These are phyloP conservation scores for Austroboletus novae-zelandiae DNA, from an alignment of 1,284 basidiomycete species.

Conservation along the genomic window DNA sequence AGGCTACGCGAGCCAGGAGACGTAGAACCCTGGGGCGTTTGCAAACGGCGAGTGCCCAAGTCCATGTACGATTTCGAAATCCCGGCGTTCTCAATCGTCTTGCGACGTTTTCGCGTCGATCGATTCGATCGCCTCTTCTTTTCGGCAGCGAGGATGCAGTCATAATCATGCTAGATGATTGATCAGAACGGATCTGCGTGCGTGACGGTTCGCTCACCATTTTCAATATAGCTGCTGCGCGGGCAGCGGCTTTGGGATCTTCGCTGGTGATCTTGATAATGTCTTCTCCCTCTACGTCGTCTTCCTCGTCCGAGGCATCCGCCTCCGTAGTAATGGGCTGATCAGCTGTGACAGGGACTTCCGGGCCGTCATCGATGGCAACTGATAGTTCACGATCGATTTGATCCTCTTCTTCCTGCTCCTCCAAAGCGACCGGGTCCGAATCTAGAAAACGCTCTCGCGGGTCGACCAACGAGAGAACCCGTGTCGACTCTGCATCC, in stretches of 20 bases:
- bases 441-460: not conserved
- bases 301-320: slow-evolving; percentile 28
- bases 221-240: slow-evolving; percentile 88
- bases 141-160: slow-evolving; percentile 64
- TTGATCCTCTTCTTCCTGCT: slow-evolving; percentile 35
- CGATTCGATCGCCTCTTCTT: slow-evolving; percentile 19
- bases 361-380: slow-evolving; percentile 22
- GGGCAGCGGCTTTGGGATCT: slow-evolving; percentile 79
- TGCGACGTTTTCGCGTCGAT: slow-evolving; percentile 25
- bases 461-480: slow-evolving; percentile 3
- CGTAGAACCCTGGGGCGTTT: slow-evolving; percentile 2
- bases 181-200: not conserved
- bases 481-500: slow-evolving; percentile 17
- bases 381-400: slow-evolving; percentile 40
- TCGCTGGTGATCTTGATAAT: slow-evolving; percentile 76
- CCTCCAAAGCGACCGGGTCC: slow-evolving; percentile 17
- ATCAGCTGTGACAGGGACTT: not conserved
- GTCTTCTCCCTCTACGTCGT: slow-evolving; percentile 36
- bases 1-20: slow-evolving; percentile 23
- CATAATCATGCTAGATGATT: slow-evolving; percentile 73
- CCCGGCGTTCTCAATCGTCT: slow-evolving; percentile 24
- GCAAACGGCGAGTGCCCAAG: slow-evolving; percentile 11
- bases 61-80: slow-evolving; percentile 22
- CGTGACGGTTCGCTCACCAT: slow-evolving; percentile 47
- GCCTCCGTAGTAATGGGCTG: not conserved